Conservation (phyloP, 1,284 basidiomycete genomes). For the Ganoderma multipileum region DNA sequence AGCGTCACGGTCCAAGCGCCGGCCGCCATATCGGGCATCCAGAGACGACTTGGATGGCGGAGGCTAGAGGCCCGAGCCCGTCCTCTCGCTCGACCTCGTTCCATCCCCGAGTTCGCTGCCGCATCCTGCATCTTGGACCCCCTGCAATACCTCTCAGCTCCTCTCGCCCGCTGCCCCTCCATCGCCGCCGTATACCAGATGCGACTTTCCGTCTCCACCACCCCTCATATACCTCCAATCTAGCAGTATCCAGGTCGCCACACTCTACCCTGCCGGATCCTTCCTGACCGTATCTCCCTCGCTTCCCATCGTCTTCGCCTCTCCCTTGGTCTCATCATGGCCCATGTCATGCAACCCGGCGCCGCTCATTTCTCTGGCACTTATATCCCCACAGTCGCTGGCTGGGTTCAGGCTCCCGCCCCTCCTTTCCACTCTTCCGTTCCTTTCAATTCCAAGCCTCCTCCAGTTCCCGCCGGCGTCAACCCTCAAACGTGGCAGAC, state of each 20-base stretch:
- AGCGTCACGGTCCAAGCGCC: not conserved
- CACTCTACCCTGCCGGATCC: slow-evolving; percentile 6
- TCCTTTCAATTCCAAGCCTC: slow-evolving; percentile 36
- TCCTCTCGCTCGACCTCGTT: not conserved
- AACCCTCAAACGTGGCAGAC: slow-evolving; percentile 36
- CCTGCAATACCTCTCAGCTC: not conserved
- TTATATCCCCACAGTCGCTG: slow-evolving; percentile 26
- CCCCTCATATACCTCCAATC: not conserved
- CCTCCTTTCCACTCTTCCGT: slow-evolving; percentile 19
- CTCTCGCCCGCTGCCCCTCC: not conserved
- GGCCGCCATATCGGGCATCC: not conserved
- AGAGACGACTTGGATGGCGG: not conserved
- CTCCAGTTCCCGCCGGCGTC: slow-evolving; percentile 38
- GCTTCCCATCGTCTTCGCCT: slow-evolving; percentile 21
- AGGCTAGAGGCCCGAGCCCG: not conserved
- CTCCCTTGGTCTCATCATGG: slow-evolving; percentile 7
- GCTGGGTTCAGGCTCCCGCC: slow-evolving; percentile 26
- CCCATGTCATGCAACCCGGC: slow-evolving; percentile 22
- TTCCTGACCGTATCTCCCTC: slow-evolving; percentile 13
- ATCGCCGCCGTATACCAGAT: not conserved
- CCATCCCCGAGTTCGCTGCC: not conserved
- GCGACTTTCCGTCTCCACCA: not conserved
- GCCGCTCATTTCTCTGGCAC: slow-evolving; percentile 15
- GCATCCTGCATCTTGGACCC: not conserved
- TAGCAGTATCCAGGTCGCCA: not conserved